Percentiles rank a stretch among this genome's conserved stretches.
Conservation (phyloP, 179 eudicot species). For the Camellia oleifera region DNA sequence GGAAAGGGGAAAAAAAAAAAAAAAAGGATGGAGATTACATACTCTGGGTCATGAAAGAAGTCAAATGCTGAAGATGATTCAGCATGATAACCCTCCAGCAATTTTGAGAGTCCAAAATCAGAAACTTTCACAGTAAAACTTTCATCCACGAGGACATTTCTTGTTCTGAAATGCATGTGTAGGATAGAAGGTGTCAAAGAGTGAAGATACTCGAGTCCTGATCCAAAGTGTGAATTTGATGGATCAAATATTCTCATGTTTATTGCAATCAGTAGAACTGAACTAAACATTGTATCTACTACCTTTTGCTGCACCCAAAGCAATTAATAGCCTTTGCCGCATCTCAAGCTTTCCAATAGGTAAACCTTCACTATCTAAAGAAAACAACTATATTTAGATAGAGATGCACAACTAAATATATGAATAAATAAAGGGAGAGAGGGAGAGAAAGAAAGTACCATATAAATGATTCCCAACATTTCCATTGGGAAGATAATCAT, state of each 20-base stretch:
- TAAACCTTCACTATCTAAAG: conserved; percentile 25
- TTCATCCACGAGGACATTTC: conserved; percentile 24
- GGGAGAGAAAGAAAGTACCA: conserved; percentile 16
- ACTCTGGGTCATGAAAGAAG: conserved; percentile 28
- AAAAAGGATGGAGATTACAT: background rate
- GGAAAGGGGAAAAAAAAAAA: background rate
- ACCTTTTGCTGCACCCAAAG: conserved; percentile 30
- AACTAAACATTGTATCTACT: conserved; percentile 6
- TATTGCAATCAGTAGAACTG: background rate
- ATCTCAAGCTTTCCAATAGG: conserved; percentile 26
- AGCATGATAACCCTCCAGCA: conserved; percentile 16
- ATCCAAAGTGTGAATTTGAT: background rate
- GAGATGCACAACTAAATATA: background rate
- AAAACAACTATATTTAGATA: background rate
- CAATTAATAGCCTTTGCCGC: conserved; percentile 23
- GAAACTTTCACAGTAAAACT: conserved; percentile 20
- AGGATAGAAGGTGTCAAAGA: conserved; percentile 19
- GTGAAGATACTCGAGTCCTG: conserved; percentile 30
- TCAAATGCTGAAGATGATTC: conserved; percentile 25
- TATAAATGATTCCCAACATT: conserved; percentile 24
- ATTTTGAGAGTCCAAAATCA: conserved; percentile 17
- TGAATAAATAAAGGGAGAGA: background rate
- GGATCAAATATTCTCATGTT: conserved; percentile 9
- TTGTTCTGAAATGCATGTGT: conserved; percentile 27
- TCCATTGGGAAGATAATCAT: conserved; percentile 23